Conservation (phyloP, 495 filamentous ascomycete genomes). For the Penicillium antarcticum region DNA sequence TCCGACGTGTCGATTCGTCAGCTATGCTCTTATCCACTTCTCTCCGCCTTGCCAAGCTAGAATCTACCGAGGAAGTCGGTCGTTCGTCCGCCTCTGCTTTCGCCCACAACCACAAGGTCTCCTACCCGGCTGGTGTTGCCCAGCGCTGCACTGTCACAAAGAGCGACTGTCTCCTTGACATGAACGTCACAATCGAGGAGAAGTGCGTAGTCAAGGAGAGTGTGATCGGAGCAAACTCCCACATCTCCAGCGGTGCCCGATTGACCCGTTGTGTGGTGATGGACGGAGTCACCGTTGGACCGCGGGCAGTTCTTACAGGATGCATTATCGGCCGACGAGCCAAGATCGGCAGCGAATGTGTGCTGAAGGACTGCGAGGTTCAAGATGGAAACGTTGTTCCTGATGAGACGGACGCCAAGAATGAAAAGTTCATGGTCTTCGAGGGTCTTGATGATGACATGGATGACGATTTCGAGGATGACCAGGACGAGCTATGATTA, state of each 20-base stretch:
- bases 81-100: conserved; percentile 59
- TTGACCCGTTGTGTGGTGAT: conserved; percentile 81
- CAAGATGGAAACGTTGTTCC: conserved; percentile 82
- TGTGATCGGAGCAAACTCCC: conserved; percentile 81
- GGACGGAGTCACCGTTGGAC: conserved; percentile 81
- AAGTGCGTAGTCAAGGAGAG: conserved; percentile 83
- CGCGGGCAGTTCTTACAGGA: conserved; percentile 71
- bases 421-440: conserved; percentile 82
- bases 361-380: conserved; percentile 83
- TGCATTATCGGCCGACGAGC: conserved; percentile 76
- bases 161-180: conserved; percentile 72
- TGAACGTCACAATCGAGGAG: conserved; percentile 81
- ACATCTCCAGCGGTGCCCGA: conserved; percentile 76
- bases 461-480: conserved; percentile 33
- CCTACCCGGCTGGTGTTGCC: conserved; percentile 73
- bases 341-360: conserved; percentile 70
- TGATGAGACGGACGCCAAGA: conserved; percentile 77
- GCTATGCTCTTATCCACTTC: conserved; percentile 76
- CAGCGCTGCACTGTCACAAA: conserved; percentile 72
- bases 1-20: conserved; percentile 84
- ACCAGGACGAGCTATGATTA: conserved; percentile 21
- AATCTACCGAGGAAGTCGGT: conserved; percentile 64
- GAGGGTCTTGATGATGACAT: conserved; percentile 56
- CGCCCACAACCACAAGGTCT: conserved; percentile 73
- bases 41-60: conserved; percentile 77